Conservation (phyloP, 1,139 yeast species). For the Kurtzmaniella quercitrusa region DNA sequence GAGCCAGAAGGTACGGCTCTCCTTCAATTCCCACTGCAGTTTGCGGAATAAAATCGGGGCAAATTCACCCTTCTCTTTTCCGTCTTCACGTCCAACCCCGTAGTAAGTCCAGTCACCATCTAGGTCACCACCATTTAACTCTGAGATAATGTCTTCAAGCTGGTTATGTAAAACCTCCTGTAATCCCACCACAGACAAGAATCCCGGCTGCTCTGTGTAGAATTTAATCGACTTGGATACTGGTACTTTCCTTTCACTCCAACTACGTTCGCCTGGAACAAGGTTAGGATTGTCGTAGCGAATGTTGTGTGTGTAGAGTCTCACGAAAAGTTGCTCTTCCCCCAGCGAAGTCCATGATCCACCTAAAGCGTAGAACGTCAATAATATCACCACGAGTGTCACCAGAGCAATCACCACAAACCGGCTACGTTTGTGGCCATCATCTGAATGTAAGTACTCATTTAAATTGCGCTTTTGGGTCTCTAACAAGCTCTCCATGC, state of each 20-base stretch:
- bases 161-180: slow-evolving; percentile 56
- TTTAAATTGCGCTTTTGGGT: not conserved
- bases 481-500: not conserved
- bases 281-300: slow-evolving; percentile 39
- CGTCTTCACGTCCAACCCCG: slow-evolving; percentile 49
- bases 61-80: slow-evolving; percentile 39
- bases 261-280: slow-evolving; percentile 34
- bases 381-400: not conserved
- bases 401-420: not conserved
- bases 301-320: slow-evolving; percentile 52
- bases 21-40: slow-evolving; percentile 32
- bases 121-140: slow-evolving; percentile 21
- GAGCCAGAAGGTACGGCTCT: slow-evolving; percentile 37
- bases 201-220: slow-evolving; percentile 24
- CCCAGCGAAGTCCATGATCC: not conserved
- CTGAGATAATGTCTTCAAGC: slow-evolving; percentile 39
- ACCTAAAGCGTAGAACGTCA: not conserved
- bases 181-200: slow-evolving; percentile 41
- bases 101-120: slow-evolving; percentile 33
- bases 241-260: slow-evolving; percentile 38
- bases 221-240: slow-evolving; percentile 37
- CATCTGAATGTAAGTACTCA: not conserved
- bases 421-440: not conserved
- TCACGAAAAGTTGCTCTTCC: slow-evolving; percentile 16
- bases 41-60: slow-evolving; percentile 39